phyloP scores from a whole-genome alignment of 2,329 filamentous ascomycete species.

The Colletotrichum tanaceti region DNA sequence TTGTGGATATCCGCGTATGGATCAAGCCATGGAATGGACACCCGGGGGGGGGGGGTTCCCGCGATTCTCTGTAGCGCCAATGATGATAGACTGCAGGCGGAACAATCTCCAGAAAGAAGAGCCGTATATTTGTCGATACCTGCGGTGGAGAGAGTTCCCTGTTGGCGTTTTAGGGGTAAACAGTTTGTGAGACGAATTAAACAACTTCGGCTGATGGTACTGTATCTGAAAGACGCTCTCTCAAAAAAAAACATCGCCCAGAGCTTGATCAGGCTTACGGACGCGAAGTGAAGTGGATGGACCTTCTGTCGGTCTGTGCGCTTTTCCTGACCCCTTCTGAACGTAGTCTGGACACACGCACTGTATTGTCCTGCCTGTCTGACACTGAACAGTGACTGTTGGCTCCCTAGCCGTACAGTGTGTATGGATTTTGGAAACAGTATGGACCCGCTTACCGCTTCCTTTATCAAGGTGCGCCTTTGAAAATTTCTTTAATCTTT shows the following conservation, averaged over 20 bases:
- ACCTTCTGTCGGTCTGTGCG: neutral
- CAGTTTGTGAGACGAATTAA: neutral
- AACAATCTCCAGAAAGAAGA: neutral
- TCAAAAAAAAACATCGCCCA: slow-evolving; percentile 3
- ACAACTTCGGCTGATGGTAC: neutral
- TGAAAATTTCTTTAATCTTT: slow-evolving; percentile 53
- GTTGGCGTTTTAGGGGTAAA: neutral
- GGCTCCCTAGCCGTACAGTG: neutral
- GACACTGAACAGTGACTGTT: too few species aligned
- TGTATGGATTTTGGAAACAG: neutral
- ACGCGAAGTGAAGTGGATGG: neutral
- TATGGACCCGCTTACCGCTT: neutral
- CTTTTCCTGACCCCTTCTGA: neutral
- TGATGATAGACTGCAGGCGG: neutral
- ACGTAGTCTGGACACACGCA: neutral
- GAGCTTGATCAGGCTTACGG: slow-evolving; percentile 5
- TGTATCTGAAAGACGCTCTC: neutral
- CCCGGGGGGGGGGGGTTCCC: neutral
- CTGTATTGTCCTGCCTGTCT: neutral
- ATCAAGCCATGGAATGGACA: neutral
- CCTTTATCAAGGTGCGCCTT: slow-evolving; percentile 86
- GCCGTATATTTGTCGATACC: neutral
- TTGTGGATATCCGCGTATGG: neutral
- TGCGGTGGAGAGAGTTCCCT: neutral
- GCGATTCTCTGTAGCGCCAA: neutral